Evolutionary conservation across 2,329 filamentous ascomycete genomes (phyloP), one percentile per base, ranked within the genome.

Genomic region (Cladosporium sp.): DNA sequence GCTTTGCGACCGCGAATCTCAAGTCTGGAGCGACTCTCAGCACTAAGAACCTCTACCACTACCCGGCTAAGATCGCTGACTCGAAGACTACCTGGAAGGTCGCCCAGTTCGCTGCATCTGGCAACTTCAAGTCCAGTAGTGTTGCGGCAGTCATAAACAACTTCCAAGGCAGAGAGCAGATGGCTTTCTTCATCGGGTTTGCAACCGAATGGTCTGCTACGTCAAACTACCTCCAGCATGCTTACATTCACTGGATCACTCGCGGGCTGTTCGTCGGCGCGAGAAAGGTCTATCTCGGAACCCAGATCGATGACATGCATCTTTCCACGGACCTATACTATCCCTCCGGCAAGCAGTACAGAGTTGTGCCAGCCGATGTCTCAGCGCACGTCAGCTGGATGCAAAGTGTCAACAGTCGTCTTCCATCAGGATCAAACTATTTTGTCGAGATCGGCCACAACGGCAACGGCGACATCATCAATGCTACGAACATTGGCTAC

Each of bases 261-360:
- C 73, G 78, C 53, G 80, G 80, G 32, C 63, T 83, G 7, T 78
- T 78, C 54, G 68, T 76, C 8, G 79, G 79, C n/a, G 75, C 78
- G 60, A 73, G 78, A 47, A 73, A 78, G 54, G 69, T 76, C 32
- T 74, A 79, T 53, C 64, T 82, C 30, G 76, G 69, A 64, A 75
- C 78, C 11, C 79, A 82, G 58, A 75, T 84, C 27, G 81, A 84
- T 57, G 81, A 84, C 56, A 78, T 84, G 70, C 78, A 83, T 57
- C 68, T 84, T 16, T 67, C 70, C 61, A 71, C 68, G 2, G 60
- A 60, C 3, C 52, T 72, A 20, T 72, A 71, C 51, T 49, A 63
- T 15, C 78, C 79, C 1, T 55, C 57, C n/a, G 72, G 71, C 5
- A 68, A 63, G 0, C 69, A 66, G 5, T 84, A 78, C 67, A 74